Conservation (phyloP, 2,329 filamentous ascomycete genomes). For the Claviceps digitariae region DNA sequence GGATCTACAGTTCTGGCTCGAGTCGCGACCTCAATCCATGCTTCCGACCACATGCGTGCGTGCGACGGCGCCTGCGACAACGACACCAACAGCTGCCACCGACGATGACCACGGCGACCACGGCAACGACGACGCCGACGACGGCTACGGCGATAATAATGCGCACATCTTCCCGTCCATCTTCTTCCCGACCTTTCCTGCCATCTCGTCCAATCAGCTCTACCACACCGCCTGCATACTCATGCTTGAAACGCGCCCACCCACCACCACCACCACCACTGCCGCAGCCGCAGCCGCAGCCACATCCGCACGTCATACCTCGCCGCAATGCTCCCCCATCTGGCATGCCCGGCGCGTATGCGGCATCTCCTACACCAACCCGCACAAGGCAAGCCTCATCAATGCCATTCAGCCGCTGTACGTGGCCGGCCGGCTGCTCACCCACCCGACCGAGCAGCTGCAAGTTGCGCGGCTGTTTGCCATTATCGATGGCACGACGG, state of each 20-base stretch:
- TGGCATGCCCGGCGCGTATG: constrained; percentile 23
- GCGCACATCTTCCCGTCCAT: constrained; percentile 27
- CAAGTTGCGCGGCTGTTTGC: constrained; percentile 25
- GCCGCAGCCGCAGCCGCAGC: constrained; percentile 6
- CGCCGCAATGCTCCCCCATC: constrained; percentile 11
- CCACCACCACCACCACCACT: constrained; percentile 3
- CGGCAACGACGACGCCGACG: too few relatives aligned
- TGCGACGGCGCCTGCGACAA: too few relatives aligned
- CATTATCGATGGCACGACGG: constrained; percentile 31
- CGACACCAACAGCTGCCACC: too few relatives aligned
- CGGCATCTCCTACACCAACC: constrained; percentile 36
- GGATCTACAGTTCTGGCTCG: constrained; percentile 32
- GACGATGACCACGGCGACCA: too few relatives aligned
- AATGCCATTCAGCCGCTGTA: constrained; percentile 40
- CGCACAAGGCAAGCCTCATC: constrained; percentile 23
- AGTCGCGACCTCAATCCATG: constrained; percentile 27
- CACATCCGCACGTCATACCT: constrained; percentile 9
- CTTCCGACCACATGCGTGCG: constrained; percentile 9
- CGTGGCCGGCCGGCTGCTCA: constrained; percentile 34
- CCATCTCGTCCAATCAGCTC: constrained; percentile 38
- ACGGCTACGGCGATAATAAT: too few relatives aligned
- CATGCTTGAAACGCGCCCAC: constrained; percentile 22
- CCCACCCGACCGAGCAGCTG: constrained; percentile 24
- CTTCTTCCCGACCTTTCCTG: constrained; percentile 33
- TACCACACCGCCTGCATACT: constrained; percentile 36